These are phyloP conservation scores for Bonia amplexicaulis DNA, from an alignment of 176 grass and related monocot species.

Conservation along the genomic window DNA sequence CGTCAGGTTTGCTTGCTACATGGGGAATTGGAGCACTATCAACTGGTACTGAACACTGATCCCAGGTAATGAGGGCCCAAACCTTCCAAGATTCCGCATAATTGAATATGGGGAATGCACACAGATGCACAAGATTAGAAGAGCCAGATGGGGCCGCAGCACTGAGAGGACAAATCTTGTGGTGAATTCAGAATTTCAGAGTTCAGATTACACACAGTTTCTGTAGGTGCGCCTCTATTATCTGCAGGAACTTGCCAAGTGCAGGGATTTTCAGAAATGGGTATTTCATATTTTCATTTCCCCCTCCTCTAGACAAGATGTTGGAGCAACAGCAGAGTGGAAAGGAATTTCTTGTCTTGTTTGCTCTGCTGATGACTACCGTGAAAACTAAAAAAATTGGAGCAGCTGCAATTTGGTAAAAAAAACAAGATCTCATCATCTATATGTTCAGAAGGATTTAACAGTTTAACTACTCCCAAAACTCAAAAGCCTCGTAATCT, in stretches of 20 bases:
- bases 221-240: not conserved
- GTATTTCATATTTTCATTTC: not conserved
- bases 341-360: not conserved
- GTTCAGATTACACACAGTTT: not conserved
- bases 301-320: not conserved
- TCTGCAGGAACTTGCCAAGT: not conserved
- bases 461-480: not conserved
- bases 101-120: not conserved
- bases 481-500: not conserved
- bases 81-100: not conserved
- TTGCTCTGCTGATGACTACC: not conserved
- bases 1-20: not conserved
- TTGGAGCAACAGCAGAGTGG: not conserved
- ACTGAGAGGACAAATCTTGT: not conserved
- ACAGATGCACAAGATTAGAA: not conserved
- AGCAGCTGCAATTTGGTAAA: not conserved
- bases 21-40: not conserved
- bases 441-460: not conserved
- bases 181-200: not conserved
- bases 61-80: not conserved
- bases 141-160: not conserved
- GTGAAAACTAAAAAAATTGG: not conserved
- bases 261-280: not conserved
- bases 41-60: not conserved
- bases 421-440: not conserved